Evolutionary conservation across 129 eudicot species (phyloP), one percentile per base, ranked within the genome.

Genomic region (Gnaphalium uliginosum): DNA sequence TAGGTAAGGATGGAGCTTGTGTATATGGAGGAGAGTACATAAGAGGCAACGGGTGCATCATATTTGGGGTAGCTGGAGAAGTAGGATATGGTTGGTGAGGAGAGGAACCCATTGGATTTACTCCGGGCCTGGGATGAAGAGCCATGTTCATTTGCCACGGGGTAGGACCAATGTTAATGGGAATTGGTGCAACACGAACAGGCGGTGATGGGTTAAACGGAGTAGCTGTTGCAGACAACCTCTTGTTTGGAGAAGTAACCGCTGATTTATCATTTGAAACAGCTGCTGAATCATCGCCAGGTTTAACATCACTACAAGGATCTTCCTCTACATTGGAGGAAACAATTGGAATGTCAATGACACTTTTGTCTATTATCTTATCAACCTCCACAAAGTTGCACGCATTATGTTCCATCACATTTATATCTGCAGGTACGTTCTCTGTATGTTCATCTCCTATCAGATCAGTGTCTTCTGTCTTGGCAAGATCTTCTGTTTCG

Each of bases 81-180:
- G 97, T 91, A 54, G 97, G 97, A 81, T 84, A 94, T 17, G 88
- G 86, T 80, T 86, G 96, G 82, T 85, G 98, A 79, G 94, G 94
- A 27, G 92, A 81, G 35, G 97, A 81, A 73, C 89, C 73, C 87
- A 89, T 77, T 66, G 92, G 96, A 72, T 73, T 89, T 56, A 74
- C 92, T n/a, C 83, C 81, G 25, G 97, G 77, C 57, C 96, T 93
- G 27, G 88, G 98, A 82, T 90, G 98, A 77, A 93, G 90, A 74
- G 89, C 66, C 98, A 94, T 89, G 84, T 87, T 94, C 88, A 94
- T 82, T 54, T 89, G 84, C 97, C 97, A 90, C 8, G 99, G 96
- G 33, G 86, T 79, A 35, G 92, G 89, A 23, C 87, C 89, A 60
- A 87, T 80, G 79, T 90, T 93, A 78, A 90, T 60, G 54, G 94